A percentile compares a stretch with the other conserved stretches of the same genome.
phyloP scores from a whole-genome alignment of 805 yeast genomes.

The Nakazawaea wickerhamii region DNA sequence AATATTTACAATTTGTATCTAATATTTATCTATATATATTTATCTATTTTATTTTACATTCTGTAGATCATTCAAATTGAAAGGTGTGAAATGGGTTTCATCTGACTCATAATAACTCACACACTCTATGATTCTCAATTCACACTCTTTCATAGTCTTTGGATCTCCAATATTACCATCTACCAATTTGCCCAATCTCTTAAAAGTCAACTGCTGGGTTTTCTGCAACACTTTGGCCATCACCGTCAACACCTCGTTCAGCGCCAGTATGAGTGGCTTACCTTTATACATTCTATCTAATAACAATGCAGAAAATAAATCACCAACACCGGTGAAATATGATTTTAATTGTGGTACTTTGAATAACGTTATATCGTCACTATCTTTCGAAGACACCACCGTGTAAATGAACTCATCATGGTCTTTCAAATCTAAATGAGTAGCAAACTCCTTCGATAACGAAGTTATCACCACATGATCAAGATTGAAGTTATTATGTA shows the following conservation, averaged over 20 bases:
- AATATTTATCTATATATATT: neutral
- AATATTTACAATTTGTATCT: slow-evolving; percentile 3
- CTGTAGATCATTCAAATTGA: neutral
- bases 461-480: slow-evolving; percentile 68
- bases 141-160: slow-evolving; percentile 63
- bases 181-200: slow-evolving; percentile 31
- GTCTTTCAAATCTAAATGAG: slow-evolving; percentile 6
- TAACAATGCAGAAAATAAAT: slow-evolving; percentile 75
- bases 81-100: slow-evolving; percentile 10
- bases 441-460: slow-evolving; percentile 20
- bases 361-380: slow-evolving; percentile 26
- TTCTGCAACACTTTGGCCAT: slow-evolving; percentile 37
- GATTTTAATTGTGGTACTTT: slow-evolving; percentile 61
- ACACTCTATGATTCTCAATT: slow-evolving; percentile 62
- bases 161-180: slow-evolving; percentile 52
- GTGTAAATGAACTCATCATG: slow-evolving; percentile 28
- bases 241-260: slow-evolving; percentile 34
- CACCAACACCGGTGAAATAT: slow-evolving; percentile 95
- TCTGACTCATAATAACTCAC: slow-evolving; percentile 28
- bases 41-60: slow-evolving; percentile 1
- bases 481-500: slow-evolving; percentile 47
- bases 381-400: slow-evolving; percentile 35
- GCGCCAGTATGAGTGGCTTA: slow-evolving; percentile 24
- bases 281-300: slow-evolving; percentile 43
- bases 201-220: slow-evolving; percentile 33